Percentiles rank a stretch among this genome's conserved stretches.
phyloP scores from a whole-genome alignment of 2,329 filamentous ascomycete genomes.

The Beauveria pseudobassiana region DNA sequence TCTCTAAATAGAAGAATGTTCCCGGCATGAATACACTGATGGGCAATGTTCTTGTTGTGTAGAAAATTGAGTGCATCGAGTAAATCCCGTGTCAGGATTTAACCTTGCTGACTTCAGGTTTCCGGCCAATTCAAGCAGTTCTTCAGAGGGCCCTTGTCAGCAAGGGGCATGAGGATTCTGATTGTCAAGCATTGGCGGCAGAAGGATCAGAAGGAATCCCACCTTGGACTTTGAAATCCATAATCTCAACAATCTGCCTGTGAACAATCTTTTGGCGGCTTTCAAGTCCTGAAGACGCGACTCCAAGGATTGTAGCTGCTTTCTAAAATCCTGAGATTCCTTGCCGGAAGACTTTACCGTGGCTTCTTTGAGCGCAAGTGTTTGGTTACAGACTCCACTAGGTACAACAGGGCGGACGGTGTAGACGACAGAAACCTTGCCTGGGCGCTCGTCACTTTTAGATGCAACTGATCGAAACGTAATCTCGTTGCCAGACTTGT shows the following conservation, averaged over 20 bases:
- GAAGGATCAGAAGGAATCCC: conserved; percentile 33
- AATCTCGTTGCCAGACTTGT: conserved; percentile 55
- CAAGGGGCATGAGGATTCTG: conserved; percentile 66
- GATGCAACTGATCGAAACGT: conserved; percentile 65
- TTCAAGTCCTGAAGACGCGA: conserved; percentile 68
- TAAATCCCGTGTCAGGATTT: conserved; percentile 86
- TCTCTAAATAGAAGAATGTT: conserved; percentile 74
- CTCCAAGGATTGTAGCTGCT: conserved; percentile 70
- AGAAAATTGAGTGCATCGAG: conserved; percentile 83
- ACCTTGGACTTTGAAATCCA: conserved; percentile 74
- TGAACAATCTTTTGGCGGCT: conserved; percentile 67
- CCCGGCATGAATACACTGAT: conserved; percentile 72
- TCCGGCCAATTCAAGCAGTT: conserved; percentile 73
- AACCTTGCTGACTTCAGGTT: conserved; percentile 66
- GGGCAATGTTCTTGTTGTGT: conserved; percentile 75
- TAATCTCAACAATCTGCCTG: conserved; percentile 66
- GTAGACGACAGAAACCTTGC: conserved; percentile 60
- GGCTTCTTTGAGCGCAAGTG: conserved; percentile 68
- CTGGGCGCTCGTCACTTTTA: conserved; percentile 57
- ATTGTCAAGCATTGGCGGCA: conserved; percentile 52
- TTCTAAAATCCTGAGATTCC: conserved; percentile 60
- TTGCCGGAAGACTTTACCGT: conserved; percentile 49
- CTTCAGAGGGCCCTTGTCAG: conserved; percentile 75
- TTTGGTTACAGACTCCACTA: conserved; percentile 47
- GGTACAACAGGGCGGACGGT: conserved; percentile 62